Conservation (phyloP, 2,329 filamentous ascomycete genomes). For the Alternaria sp. region DNA sequence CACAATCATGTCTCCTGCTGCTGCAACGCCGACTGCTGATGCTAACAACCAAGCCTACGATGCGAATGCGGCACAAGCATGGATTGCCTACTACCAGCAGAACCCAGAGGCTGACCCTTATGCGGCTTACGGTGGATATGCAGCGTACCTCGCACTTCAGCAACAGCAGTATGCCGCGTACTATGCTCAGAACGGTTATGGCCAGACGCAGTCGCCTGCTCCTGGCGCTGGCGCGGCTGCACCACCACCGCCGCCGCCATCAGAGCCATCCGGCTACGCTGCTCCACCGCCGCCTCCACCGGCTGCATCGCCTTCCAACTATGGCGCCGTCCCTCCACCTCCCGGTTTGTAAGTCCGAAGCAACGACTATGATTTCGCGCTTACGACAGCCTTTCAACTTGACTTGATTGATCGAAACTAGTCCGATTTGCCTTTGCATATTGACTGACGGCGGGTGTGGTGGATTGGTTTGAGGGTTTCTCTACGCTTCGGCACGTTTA, state of each 20-base stretch:
- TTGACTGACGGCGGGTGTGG: conserved; percentile 1
- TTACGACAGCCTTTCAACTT: conserved; percentile 18
- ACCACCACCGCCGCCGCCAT: conserved; percentile 38
- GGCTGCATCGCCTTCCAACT: conserved; percentile 41
- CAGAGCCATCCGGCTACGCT: conserved; percentile 34
- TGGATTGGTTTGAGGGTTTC: not conserved
- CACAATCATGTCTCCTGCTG: conserved; percentile 39
- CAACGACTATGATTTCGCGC: conserved; percentile 20
- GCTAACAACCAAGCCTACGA: conserved; percentile 57
- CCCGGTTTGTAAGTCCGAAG: conserved; percentile 39
- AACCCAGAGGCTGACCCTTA: conserved; percentile 86
- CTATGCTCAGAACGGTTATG: conserved; percentile 33
- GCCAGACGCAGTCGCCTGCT: conserved; percentile 34
- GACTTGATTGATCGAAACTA: conserved; percentile 16
- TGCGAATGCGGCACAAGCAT: conserved; percentile 83
- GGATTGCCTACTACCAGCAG: conserved; percentile 66
- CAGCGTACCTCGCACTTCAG: conserved; percentile 37
- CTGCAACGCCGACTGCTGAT: conserved; percentile 51
- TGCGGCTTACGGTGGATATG: conserved; percentile 82
- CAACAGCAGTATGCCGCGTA: conserved; percentile 41
- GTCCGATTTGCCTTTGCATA: conserved; percentile 4
- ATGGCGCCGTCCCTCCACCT: conserved; percentile 45
- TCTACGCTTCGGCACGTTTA: conserved; percentile 8
- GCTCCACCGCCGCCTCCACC: conserved; percentile 45
- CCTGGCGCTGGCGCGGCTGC: conserved; percentile 35